phyloP scores from a whole-genome alignment of 2,329 filamentous ascomycete species.

The Nothophoma quercina region DNA sequence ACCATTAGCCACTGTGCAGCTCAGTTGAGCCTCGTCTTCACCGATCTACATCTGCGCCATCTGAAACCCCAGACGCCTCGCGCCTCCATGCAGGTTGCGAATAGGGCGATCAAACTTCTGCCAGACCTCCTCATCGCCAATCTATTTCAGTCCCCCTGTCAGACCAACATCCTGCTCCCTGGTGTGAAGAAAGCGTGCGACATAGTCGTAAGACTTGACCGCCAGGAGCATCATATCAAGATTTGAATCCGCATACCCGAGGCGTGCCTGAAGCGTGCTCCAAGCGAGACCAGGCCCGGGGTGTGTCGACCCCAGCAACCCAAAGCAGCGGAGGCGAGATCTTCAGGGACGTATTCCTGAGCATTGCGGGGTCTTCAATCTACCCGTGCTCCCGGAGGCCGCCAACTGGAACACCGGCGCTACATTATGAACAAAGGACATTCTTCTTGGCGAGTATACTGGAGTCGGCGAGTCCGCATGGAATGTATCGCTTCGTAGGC shows the following conservation, averaged over 20 bases:
- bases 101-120: not conserved
- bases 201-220: not conserved
- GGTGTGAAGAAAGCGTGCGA: not conserved
- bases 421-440: constrained; percentile 1
- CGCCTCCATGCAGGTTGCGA: not conserved
- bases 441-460: not conserved
- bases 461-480: not conserved
- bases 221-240: constrained; percentile 1
- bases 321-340: constrained; percentile 11
- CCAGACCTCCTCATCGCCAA: not conserved
- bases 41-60: constrained; percentile 2
- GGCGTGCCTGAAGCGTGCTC: not conserved
- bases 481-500: too few species aligned
- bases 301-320: not conserved
- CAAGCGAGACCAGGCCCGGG: constrained; percentile 4
- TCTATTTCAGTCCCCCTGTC: not conserved
- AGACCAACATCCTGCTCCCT: not conserved
- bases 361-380: not conserved
- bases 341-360: constrained; percentile 6
- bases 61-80: constrained; percentile 12
- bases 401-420: constrained; percentile 6
- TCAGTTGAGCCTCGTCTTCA: not conserved
- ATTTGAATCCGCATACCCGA: not conserved
- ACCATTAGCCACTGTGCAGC: not conserved
- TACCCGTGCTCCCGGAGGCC: not conserved